Evolutionary conservation across 306 rosid genomes (phyloP).

Genomic region (Hippophae rhamnoides): DNA sequence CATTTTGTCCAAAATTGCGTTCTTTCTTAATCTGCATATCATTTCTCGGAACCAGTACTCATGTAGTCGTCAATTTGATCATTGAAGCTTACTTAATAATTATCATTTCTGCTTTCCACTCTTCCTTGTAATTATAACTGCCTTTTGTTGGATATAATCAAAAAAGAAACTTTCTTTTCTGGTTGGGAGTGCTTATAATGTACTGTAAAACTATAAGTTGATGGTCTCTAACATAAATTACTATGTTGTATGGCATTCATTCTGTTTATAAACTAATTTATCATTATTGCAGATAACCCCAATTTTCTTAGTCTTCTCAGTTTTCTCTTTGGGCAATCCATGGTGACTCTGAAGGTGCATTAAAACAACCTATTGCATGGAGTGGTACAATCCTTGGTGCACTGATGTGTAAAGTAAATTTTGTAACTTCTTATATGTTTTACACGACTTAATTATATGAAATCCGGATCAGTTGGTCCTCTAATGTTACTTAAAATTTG

Average conservation of each 20-base stretch:
- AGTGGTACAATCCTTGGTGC: constrained; percentile 84
- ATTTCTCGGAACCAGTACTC: too few species aligned
- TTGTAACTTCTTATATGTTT: constrained; percentile 5
- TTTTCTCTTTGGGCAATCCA: constrained; percentile 75
- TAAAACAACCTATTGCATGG: constrained; percentile 76
- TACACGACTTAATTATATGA: not conserved
- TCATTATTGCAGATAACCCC: constrained; percentile 46
- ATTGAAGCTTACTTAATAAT: too few species aligned
- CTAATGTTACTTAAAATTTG: not conserved
- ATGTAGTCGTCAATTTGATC: too few species aligned
- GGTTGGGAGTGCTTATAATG: too few species aligned
- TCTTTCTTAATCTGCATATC: too few species aligned
- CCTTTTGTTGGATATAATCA: too few species aligned
- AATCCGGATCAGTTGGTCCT: constrained; percentile 3
- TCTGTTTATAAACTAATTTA: constrained; percentile 15
- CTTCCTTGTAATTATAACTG: too few species aligned
- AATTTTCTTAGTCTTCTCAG: constrained; percentile 46
- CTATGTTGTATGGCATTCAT: not conserved
- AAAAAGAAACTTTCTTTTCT: too few species aligned
- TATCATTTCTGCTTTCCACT: too few species aligned
- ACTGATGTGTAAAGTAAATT: constrained; percentile 89
- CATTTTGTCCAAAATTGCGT: too few species aligned
- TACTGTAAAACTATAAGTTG: not conserved
- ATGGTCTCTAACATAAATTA: not conserved
- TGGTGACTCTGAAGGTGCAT: constrained; percentile 74